Evolutionary conservation across 441 rosid genomes (phyloP), one percentile per base, ranked within the genome.

Genomic region (Aquilaria agallochum): DNA sequence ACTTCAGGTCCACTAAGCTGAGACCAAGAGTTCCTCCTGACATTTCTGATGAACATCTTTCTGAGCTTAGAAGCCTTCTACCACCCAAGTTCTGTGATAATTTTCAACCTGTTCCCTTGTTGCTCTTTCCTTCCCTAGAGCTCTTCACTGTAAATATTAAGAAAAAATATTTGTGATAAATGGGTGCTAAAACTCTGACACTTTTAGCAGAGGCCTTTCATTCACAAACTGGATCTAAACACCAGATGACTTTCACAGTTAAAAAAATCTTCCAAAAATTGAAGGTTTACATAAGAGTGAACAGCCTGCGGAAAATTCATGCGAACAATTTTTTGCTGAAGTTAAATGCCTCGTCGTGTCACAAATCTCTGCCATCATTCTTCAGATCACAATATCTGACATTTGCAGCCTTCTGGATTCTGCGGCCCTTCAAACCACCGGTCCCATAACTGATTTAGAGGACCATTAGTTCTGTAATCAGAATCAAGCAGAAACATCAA

Each of bases 391-490:
- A 88, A 91, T 68, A 91, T 83, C 59, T 61, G 66, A 68, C 97
- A 91, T 73, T 78, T 72, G 84, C 94, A 91, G 52, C 88, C 94
- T 66, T 74, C 75, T 13, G 85, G 73, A 55, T 88, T 90, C 57
- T 79, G 90, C 2, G 86, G 83, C 67, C 92, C 80, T 72, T 91
- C 92, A 71, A 91, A 91, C 96, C 97, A 91, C 63, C 89, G 75
- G 56, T 91, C 95, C 92, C 97, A 91, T 57, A 49, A 51, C 2
- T 82, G 70, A 76, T 86, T 78, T 52, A 74, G 58, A 33, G 89
- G 88, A 59, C 90, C 92, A 56, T 32, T 79, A 51, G 92, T 91
- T 76, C 97, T 91, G 94, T 31, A 59, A 69, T 59, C 44, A 20
- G 58, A 54, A 60, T 36, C 58, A 60, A 56, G 40, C 7, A 50